Conservation (phyloP, 2,329 filamentous ascomycete genomes). For the Fusarium kyushuense region DNA sequence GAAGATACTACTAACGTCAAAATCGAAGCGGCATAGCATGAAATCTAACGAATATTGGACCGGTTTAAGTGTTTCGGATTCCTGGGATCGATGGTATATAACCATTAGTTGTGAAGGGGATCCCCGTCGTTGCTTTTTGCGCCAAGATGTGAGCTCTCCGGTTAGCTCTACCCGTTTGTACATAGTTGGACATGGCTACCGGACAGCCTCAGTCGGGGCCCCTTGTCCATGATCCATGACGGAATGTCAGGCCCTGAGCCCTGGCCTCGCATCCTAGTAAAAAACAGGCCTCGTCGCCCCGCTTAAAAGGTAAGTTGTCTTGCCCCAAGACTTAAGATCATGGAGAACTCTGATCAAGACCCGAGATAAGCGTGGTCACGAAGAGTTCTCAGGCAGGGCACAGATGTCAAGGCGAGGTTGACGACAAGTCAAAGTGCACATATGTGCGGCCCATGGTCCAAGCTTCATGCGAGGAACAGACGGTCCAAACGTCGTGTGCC, state of each 20-base stretch:
- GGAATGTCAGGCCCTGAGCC: conserved; percentile 30
- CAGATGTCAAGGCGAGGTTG: conserved; percentile 32
- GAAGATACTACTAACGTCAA: conserved; percentile 40
- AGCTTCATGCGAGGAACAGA: conserved; percentile 33
- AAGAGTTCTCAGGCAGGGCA: conserved; percentile 28
- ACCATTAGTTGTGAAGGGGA: conserved; percentile 44
- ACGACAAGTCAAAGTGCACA: conserved; percentile 13
- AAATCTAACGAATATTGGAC: conserved; percentile 36
- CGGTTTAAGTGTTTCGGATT: conserved; percentile 47
- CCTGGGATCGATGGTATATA: conserved; percentile 47
- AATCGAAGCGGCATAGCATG: conserved; percentile 42
- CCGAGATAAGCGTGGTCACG: conserved; percentile 37
- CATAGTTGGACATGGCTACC: conserved; percentile 36
- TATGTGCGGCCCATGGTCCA: conserved; percentile 11
- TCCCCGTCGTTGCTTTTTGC: conserved; percentile 40
- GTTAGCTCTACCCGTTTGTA: conserved; percentile 39
- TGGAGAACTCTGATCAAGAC: conserved; percentile 42
- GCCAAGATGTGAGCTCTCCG: conserved; percentile 41
- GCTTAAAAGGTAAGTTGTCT: conserved; percentile 33
- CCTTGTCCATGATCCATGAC: conserved; percentile 41
- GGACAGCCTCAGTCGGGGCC: conserved; percentile 36
- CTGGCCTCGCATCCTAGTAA: conserved; percentile 28
- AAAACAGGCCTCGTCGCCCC: conserved; percentile 21
- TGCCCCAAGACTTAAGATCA: conserved; percentile 34
- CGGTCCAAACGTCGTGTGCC: conserved; percentile 27